Base-by-base conservation (phyloP, 768 basidiomycete genomes). In the Collybia sordida region DNA sequence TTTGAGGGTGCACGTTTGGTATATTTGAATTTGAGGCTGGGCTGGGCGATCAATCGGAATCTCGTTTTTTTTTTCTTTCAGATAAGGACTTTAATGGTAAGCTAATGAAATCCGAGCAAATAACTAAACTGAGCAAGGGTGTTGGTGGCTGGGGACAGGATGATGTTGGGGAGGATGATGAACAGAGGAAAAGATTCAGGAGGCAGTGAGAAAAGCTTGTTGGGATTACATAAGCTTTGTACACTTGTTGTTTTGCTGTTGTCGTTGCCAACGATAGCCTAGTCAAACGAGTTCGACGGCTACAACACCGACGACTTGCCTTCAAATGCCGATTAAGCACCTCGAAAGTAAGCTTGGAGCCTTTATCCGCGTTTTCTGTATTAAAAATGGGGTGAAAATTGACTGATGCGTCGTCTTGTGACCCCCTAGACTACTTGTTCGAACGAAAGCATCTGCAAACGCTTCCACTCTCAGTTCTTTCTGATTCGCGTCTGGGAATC, bases 401-500 rank as follows among this genome's bases (percentile, higher is more conserved):
- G 11, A 53, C 49, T 54, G 45, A 55, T 53, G 36, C 43, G 60
- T 37, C 39, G 40, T 59, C 54, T 60, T 56, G 38, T 27, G 43
- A 47, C 43, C 28, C 19, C 44, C 43, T 65, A 95, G 94, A 80
- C 65, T 92, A 92, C 66, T 80, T 97, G 60, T 66, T 79, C 21
- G 93, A 94, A 77, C 88, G 92, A 67, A 92, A 93, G 71, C 90
- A 95, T 65, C 69, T 90, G 55, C 86, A 90, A 68, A 87, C 85
- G 35, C 82, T 88, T 49, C 82, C 91, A 18, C 81, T 98, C 47
- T 82, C 81, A 49, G 83, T 86, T 0, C 78, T 99, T 42, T 80
- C 90, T 36, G 92, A 97, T 63, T 91, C 94, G 45, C 88, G 97
- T 39, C 86, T 99, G 22, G 97, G 97, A 25, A 97, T 99, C 64